A percentile compares a stretch with the other conserved stretches of the same genome.
These are phyloP conservation scores for Coniochaeta sp. DNA, from an alignment of 2,329 filamentous ascomycete species.

Conservation along the genomic window DNA sequence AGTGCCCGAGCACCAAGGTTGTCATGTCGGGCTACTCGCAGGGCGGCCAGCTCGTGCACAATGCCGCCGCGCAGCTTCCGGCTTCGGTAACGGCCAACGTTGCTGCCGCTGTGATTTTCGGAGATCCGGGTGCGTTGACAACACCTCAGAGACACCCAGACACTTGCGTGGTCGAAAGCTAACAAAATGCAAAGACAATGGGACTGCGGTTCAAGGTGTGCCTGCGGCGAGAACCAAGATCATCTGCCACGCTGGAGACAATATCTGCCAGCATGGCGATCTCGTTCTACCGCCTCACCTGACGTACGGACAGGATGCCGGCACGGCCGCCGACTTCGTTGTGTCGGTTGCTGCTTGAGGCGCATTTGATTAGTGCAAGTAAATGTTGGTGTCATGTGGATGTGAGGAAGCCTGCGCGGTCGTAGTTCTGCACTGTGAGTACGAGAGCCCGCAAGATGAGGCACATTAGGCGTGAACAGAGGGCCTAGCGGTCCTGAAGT, in stretches of 20 bases:
- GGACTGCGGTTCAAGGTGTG: conserved; percentile 9
- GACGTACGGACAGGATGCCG: conserved; percentile 13
- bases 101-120: conserved; percentile 19
- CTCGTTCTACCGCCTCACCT: conserved; percentile 10
- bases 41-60: conserved; percentile 17
- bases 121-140: conserved; percentile 15
- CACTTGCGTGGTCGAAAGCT: background rate
- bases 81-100: conserved; percentile 10
- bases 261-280: conserved; percentile 17
- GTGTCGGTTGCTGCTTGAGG: background rate
- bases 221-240: conserved; percentile 8
- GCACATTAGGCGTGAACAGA: background rate
- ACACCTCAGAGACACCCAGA: background rate
- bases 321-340: conserved; percentile 16
- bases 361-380: background rate
- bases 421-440: background rate
- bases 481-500: background rate
- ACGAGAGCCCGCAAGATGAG: background rate
- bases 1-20: conserved; percentile 31
- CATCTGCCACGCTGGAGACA: conserved; percentile 15
- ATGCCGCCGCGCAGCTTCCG: conserved; percentile 14
- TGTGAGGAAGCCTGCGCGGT: background rate
- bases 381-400: background rate
- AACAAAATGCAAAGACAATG: conserved; percentile 6
- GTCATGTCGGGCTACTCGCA: conserved; percentile 32